Base-by-base conservation (phyloP, 805 yeast genomes). In the Jamesozyma jinghongensis region DNA sequence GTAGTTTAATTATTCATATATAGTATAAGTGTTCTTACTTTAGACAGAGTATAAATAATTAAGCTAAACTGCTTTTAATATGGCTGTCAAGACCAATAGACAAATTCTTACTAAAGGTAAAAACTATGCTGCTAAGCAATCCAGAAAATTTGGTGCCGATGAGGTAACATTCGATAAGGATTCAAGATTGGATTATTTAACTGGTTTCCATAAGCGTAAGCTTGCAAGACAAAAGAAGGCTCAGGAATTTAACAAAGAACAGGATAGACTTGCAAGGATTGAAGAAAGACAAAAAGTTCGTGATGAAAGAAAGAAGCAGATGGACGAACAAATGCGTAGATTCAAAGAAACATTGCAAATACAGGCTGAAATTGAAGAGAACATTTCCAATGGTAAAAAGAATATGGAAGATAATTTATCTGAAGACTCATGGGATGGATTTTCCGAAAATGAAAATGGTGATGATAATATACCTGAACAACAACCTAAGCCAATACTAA, bases 181-280 rank as follows among this genome's bases (percentile, higher is more conserved):
- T 16, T 73, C 82, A n/a, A 67, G 97, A 58, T 65, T 70, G 60
- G 95, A 90, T 45, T 90, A 79, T 60, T 66, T 90, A 50, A 90
- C 97, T 3, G 98, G 98, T 32, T 90, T 90, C 62, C 97, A 92
- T 62, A 90, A 90, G 65, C 75, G 98, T 56, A 90, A 90, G 59
- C 59, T 90, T 14, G 84, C 84, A 55, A 74, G 97, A 60, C 83
- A 84, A 64, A 88, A 86, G 65, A 79, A 81, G 48, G 97, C 97
- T 0, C 78, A 76, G 50, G 85, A 75, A 44, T 78, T 70, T 52
- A 75, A 74, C 38, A 79, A 81, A 51, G 95, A 88, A 57, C 84
- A 81, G 56, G 92, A 81, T 4, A 71, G 88, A 42, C 66, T 75
- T 48, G 78, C 77, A 2, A 75, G 75, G 51, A 69, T 86, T 10